phyloP scores from a whole-genome alignment of 345 rosid species.

The Moricandia arvensis region DNA sequence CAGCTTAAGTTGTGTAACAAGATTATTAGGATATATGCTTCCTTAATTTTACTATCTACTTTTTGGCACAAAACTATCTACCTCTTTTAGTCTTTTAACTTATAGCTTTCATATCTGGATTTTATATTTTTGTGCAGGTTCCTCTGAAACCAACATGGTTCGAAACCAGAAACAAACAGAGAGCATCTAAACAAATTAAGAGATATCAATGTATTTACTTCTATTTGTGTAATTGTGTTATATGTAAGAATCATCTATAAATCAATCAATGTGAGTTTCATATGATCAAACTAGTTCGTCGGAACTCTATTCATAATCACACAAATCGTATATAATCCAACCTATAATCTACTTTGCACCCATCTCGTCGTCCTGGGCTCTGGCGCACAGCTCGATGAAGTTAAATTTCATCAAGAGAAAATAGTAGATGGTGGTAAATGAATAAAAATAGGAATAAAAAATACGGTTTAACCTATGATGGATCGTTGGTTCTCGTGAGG shows the following conservation, averaged over 20 bases:
- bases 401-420: not conserved
- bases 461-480: not conserved
- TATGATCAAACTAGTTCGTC: conserved; percentile 13
- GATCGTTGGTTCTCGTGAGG: conserved; percentile 11
- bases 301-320: not conserved
- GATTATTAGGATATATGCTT: not conserved
- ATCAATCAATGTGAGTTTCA: conserved; percentile 22
- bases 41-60: not conserved
- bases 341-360: not conserved
- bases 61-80: too few relatives aligned
- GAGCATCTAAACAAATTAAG: conserved; percentile 13
- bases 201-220: conserved; percentile 25
- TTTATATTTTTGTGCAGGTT: conserved; percentile 21
- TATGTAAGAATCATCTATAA: conserved; percentile 23
- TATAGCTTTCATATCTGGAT: not conserved
- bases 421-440: not conserved
- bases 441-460: not conserved
- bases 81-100: not conserved
- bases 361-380: not conserved
- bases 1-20: not conserved
- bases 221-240: conserved; percentile 5
- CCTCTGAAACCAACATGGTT: conserved; percentile 20
- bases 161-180: conserved; percentile 12
- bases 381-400: not conserved
- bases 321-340: not conserved